phyloP scores from a whole-genome alignment of 345 rosid genomes.

The Kernera saxatilis region DNA sequence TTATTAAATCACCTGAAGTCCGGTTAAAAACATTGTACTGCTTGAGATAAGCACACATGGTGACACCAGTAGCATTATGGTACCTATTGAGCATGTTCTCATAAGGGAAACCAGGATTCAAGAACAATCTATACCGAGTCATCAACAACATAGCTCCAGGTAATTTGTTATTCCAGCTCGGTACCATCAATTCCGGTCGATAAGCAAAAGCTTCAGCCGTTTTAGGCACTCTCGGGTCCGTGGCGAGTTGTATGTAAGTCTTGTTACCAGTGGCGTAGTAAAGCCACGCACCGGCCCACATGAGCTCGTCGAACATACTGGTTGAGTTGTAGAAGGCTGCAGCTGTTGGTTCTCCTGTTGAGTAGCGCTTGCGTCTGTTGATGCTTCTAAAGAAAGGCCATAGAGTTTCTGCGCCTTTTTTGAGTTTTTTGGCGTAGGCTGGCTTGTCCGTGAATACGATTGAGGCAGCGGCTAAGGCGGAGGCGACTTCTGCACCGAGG shows the following conservation, averaged over 20 bases:
- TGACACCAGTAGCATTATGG: conserved; percentile 58
- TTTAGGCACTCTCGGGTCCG: conserved; percentile 45
- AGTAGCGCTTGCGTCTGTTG: conserved; percentile 41
- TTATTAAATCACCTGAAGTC: conserved; percentile 48
- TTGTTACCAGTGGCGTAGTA: conserved; percentile 81
- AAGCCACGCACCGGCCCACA: conserved; percentile 87
- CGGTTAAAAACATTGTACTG: conserved; percentile 58
- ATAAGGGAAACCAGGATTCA: conserved; percentile 76
- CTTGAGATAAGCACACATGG: conserved; percentile 74
- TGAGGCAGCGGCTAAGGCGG: conserved; percentile 74
- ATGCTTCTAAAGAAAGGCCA: conserved; percentile 54
- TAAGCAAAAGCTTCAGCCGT: conserved; percentile 50
- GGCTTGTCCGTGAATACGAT: conserved; percentile 57
- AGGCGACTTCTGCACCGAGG: conserved; percentile 71
- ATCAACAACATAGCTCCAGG: conserved; percentile 89
- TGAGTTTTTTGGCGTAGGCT: conserved; percentile 49
- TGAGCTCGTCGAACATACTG: conserved; percentile 70
- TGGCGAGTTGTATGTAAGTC: conserved; percentile 51
- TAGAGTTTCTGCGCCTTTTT: conserved; percentile 53
- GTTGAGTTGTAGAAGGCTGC: conserved; percentile 65
- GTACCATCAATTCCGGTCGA: conserved; percentile 35
- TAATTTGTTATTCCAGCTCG: conserved; percentile 78
- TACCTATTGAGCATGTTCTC: conserved; percentile 77
- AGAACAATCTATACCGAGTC: conserved; percentile 64
- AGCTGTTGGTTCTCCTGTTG: conserved; percentile 36